These are phyloP conservation scores for Clarireedia monteithiana DNA, from an alignment of 2,329 filamentous ascomycete species.

Conservation along the genomic window DNA sequence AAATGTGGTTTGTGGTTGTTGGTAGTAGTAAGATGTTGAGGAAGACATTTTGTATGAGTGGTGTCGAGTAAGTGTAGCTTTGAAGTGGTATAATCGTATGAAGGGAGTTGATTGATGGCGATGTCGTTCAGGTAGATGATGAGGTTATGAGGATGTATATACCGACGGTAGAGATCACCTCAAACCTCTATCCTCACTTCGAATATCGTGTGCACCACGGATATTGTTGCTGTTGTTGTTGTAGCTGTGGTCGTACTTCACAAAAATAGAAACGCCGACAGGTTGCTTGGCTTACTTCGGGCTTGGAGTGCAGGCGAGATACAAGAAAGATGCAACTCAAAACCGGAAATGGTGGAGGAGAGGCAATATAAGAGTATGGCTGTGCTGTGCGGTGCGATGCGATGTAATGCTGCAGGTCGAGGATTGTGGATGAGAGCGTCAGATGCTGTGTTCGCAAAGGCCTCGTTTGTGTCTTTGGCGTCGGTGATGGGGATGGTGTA, in stretches of 20 bases:
- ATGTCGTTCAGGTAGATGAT: neutral
- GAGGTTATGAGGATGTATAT: neutral
- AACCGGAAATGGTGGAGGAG: neutral
- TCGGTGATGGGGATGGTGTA: too few relatives aligned
- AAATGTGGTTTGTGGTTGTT: constrained; percentile 10
- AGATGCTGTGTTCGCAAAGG: too few relatives aligned
- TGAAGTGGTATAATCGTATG: neutral
- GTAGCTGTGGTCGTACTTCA: neutral
- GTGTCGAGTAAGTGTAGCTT: neutral
- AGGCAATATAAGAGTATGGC: neutral
- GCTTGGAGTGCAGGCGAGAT: neutral
- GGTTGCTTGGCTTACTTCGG: neutral
- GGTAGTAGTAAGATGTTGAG: constrained; percentile 3
- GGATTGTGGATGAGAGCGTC: too few relatives aligned
- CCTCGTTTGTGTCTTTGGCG: too few relatives aligned
- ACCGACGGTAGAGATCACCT: neutral
- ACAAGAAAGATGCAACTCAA: neutral
- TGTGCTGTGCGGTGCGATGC: too few relatives aligned
- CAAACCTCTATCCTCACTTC: neutral
- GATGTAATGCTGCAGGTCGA: too few relatives aligned
- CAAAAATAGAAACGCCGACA: constrained; percentile 4
- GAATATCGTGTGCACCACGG: neutral
- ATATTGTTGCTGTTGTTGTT: neutral
- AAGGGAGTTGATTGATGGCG: neutral
- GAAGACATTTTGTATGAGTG: neutral